Evolutionary conservation across 2,329 filamentous ascomycete genomes (phyloP).

Genomic region (Leptographium radiaticola): DNA sequence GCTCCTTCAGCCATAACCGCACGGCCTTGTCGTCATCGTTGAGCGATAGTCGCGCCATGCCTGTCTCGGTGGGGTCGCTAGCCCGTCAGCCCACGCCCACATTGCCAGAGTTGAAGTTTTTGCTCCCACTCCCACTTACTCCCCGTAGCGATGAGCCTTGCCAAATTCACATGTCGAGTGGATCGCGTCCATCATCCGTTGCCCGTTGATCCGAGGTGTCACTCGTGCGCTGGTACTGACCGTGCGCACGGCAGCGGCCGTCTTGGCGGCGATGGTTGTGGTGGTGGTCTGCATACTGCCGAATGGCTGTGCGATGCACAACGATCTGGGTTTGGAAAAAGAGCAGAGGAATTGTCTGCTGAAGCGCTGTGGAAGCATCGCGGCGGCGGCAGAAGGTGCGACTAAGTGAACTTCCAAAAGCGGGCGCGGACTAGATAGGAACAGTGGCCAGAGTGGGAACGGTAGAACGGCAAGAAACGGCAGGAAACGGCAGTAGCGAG

Average conservation of each 20-base stretch:
- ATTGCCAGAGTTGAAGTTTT: not conserved
- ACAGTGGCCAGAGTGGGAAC: too few relatives aligned
- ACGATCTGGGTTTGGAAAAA: not conserved
- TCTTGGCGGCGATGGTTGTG: not conserved
- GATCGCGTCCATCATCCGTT: constrained; percentile 9
- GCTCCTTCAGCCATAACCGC: constrained; percentile 62
- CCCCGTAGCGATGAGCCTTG: constrained; percentile 11
- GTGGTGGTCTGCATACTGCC: not conserved
- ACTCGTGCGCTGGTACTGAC: not conserved
- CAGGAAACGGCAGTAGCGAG: too few relatives aligned
- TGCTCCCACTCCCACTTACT: constrained; percentile 1
- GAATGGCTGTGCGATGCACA: not conserved
- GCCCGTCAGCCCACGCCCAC: not conserved
- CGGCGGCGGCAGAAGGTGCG: too few relatives aligned
- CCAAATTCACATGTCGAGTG: constrained; percentile 12
- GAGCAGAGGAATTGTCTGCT: not conserved
- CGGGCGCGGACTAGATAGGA: too few relatives aligned
- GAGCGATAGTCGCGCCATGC: constrained; percentile 63
- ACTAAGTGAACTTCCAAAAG: too few relatives aligned
- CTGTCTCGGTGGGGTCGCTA: constrained; percentile 37
- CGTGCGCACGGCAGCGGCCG: not conserved
- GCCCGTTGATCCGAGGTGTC: constrained; percentile 6
- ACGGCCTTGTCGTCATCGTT: constrained; percentile 58
- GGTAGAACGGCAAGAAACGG: too few relatives aligned
- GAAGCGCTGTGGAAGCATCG: not conserved